Evolutionary conservation across 2,329 filamentous ascomycete genomes (phyloP).

Genomic region (Fusarium pseudoanthophilum): DNA sequence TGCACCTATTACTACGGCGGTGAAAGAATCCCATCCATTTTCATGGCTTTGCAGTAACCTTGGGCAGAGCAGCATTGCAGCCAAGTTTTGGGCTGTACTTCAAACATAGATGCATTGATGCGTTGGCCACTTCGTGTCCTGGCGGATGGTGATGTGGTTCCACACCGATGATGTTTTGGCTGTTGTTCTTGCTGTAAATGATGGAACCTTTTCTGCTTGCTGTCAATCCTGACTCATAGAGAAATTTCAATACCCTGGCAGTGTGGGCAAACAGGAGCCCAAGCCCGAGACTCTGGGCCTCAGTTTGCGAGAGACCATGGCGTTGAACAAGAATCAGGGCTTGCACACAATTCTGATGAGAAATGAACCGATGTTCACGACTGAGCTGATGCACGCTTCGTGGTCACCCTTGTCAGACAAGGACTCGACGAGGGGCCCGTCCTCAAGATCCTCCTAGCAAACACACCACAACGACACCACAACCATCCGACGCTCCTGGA

Average conservation of each 20-base stretch:
- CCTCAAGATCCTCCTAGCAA: slow-evolving; percentile 27
- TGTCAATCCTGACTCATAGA: slow-evolving; percentile 33
- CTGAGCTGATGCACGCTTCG: slow-evolving; percentile 32
- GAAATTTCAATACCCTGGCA: slow-evolving; percentile 6
- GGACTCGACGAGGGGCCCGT: slow-evolving; percentile 27
- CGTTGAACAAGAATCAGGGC: slow-evolving; percentile 12
- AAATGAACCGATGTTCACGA: slow-evolving; percentile 28
- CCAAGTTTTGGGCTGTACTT: slow-evolving; percentile 30
- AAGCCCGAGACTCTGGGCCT: slow-evolving; percentile 24
- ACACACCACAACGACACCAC: slow-evolving; percentile 46
- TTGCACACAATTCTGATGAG: slow-evolving; percentile 11
- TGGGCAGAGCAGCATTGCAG: slow-evolving; percentile 35
- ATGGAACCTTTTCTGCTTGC: slow-evolving; percentile 29
- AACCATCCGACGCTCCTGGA: slow-evolving; percentile 39
- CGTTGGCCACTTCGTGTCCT: slow-evolving; percentile 37
- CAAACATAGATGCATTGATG: slow-evolving; percentile 35
- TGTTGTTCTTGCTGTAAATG: slow-evolving; percentile 19
- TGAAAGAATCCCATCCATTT: slow-evolving; percentile 21
- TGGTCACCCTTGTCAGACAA: slow-evolving; percentile 27
- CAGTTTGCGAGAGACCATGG: slow-evolving; percentile 6
- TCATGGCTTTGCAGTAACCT: slow-evolving; percentile 37
- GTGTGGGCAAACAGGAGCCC: slow-evolving; percentile 17
- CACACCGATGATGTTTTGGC: slow-evolving; percentile 34
- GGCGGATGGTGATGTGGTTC: slow-evolving; percentile 30
- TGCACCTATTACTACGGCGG: slow-evolving; percentile 31